Base-by-base conservation (phyloP, 2,329 filamentous ascomycete genomes). In the Endothia cerciana region DNA sequence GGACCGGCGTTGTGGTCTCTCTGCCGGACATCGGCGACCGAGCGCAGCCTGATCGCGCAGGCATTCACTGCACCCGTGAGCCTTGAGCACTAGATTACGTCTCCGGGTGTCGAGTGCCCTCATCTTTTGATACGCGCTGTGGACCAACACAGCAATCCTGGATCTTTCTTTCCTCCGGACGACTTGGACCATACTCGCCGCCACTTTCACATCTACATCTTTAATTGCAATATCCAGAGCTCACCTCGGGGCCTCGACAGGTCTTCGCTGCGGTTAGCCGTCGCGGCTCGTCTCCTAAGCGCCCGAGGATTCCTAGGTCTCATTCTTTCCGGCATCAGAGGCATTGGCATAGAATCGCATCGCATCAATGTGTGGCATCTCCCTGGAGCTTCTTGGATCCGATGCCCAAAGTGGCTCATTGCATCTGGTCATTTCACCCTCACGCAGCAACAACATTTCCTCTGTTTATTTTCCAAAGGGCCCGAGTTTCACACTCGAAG, bases 301-400 rank as follows among this genome's bases (percentile, higher is more conserved):
- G 56, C 66, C 49, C 53, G 49, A 68, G 63, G 60, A 66, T 63
- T 53, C 15, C 51, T 64, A 66, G 51, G 57, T 66, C 58, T 68
- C 65, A 69, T 70, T 68, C 65, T 71, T 63, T 65, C 62, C 69
- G 67, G 70, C 70, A 72, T 72, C 69, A 72, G 69, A 73, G 70
- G 69, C 71, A 73, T 73, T 72, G 71, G 71, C 70, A 72, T 73
- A 72, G 65, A 66, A 70, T 70, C 65, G 68, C 71, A 70, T 69
- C 65, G 66, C 65, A 69, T 71, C 65, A 64, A 59, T 40, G 60
- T 68, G 60, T 67, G 68, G 70, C 72, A 69, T 68, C 69, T 67
- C 63, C 62, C 66, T 66, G 68, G 70, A 66, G 59, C 69, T 69
- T 70, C 68, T 72, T 72, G 71, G 72, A 73, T 73, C 69, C 64